Base-by-base conservation (phyloP, 805 yeast genomes). In the Hermanozyma aechmeae region DNA sequence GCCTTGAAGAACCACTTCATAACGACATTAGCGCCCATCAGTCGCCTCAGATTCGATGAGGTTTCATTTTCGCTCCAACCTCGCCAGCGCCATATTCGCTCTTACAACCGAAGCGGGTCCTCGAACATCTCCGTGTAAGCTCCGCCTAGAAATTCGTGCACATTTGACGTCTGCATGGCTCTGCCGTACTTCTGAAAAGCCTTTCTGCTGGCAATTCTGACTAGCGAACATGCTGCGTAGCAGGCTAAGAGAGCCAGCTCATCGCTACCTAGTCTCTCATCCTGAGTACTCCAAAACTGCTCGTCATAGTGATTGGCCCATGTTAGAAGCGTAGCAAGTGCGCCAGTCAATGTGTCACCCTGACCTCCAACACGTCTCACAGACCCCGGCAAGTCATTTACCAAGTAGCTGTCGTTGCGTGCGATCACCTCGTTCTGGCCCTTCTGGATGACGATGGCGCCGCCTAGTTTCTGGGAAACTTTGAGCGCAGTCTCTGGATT, bases 311-410 rank as follows among this genome's bases (percentile, higher is more conserved):
- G 78, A 15, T 68, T 48, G 5, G 81, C 73, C 94, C 95, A 89
- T 4, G 84, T 82, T 19, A 82, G 46, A 44, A 89, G 62, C 0
- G 95, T 79, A 1, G 87, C 86, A n/a, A 86, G 56, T 15, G 83
- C 61, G 0, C 98, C 98, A 1, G 89, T 73, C 23, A 92, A 52
- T 0, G 96, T 81, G 45, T 92, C 98, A 15, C 98, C 98, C 56
- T 92, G 97, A 0, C 98, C 98, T 9, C 96, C 96, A 6, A 83
- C 93, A 30, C 98, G 65, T 46, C 83, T 79, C 28, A 58, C 53
- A 5, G 92, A 78, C 1, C 97, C 96, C 11, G 50, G 43, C 18
- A 60, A 46, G 20, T 63, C 64, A 36, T 66, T 69, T 3, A 56
- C 42, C 5, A 82, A 37, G 4, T 57, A 43, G 16, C 32, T 30